These are phyloP conservation scores for Ophiocordyceps sinensis DNA, from an alignment of 2,329 filamentous ascomycete genomes.

Conservation along the genomic window DNA sequence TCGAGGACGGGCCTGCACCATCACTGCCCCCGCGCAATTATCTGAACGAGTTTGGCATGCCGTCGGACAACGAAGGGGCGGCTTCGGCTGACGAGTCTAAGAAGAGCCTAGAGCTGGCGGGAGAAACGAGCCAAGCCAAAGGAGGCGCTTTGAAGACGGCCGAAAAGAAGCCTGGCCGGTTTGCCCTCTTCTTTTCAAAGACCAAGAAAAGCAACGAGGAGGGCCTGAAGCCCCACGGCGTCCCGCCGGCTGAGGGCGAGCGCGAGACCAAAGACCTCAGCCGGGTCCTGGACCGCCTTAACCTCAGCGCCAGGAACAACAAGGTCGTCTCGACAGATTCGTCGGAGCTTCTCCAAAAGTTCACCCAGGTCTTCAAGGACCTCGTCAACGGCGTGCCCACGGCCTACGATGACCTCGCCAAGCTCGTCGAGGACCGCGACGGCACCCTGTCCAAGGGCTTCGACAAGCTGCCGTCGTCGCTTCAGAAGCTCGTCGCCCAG, in stretches of 20 bases:
- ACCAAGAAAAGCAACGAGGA: slow-evolving; percentile 24
- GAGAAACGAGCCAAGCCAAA: no score
- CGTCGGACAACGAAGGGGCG: slow-evolving; percentile 17
- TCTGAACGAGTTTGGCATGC: slow-evolving; percentile 35
- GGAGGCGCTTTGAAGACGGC: slow-evolving; percentile 9
- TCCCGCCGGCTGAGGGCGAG: slow-evolving; percentile 25
- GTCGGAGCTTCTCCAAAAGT: slow-evolving; percentile 64
- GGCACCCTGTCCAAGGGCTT: slow-evolving; percentile 44
- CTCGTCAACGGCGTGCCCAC: slow-evolving; percentile 85
- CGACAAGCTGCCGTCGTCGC: slow-evolving; percentile 57
- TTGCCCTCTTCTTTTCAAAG: slow-evolving; percentile 21
- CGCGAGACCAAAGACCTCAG: slow-evolving; percentile 57
- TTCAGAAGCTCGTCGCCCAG: slow-evolving; percentile 76
- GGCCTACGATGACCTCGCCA: slow-evolving; percentile 74
- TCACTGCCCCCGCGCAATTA: slow-evolving; percentile 39
- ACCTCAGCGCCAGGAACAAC: slow-evolving; percentile 73
- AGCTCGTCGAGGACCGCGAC: slow-evolving; percentile 45
- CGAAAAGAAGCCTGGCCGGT: slow-evolving; percentile 20
- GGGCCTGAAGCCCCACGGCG: slow-evolving; percentile 17
- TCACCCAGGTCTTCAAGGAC: slow-evolving; percentile 85
- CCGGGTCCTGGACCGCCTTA: slow-evolving; percentile 68
- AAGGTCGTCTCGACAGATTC: slow-evolving; percentile 76
- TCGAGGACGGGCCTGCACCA: slow-evolving; percentile 29
- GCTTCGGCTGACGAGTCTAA: slow-evolving; percentile 1
- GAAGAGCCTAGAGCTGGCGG: no score